phyloP scores from a whole-genome alignment of 805 yeast genomes.

The Scheffersomyces spartinae region DNA sequence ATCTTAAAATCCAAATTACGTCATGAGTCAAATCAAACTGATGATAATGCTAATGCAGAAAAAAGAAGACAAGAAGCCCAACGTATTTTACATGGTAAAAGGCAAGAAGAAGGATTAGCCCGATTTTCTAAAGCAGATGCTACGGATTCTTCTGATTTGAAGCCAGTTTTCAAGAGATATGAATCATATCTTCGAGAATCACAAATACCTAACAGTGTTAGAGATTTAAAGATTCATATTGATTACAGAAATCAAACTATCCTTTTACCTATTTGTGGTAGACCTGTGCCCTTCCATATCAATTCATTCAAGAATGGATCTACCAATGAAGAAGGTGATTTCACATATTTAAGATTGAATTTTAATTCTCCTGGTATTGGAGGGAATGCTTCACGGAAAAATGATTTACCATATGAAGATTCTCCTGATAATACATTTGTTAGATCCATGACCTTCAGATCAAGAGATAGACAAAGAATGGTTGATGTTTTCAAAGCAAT shows the following conservation, averaged over 20 bases:
- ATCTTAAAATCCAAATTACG: slow-evolving; percentile 71
- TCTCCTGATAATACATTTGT: slow-evolving; percentile 77
- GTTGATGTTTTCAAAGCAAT: slow-evolving; percentile 81
- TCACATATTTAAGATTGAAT: slow-evolving; percentile 78
- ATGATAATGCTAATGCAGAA: slow-evolving; percentile 55
- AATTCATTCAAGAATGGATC: slow-evolving; percentile 90
- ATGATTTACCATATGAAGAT: slow-evolving; percentile 86
- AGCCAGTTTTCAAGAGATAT: slow-evolving; percentile 76
- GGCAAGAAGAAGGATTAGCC: slow-evolving; percentile 78
- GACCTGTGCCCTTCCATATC: slow-evolving; percentile 97
- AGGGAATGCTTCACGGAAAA: slow-evolving; percentile 54
- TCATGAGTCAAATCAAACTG: slow-evolving; percentile 60
- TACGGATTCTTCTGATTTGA: slow-evolving; percentile 45
- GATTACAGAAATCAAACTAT: slow-evolving; percentile 84
- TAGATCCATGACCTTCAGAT: slow-evolving; percentile 77
- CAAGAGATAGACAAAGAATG: slow-evolving; percentile 86
- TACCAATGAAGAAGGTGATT: slow-evolving; percentile 93
- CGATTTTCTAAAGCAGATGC: slow-evolving; percentile 76
- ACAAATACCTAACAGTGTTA: slow-evolving; percentile 76
- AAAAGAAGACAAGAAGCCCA: slow-evolving; percentile 77
- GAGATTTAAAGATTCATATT: slow-evolving; percentile 77
- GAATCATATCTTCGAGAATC: slow-evolving; percentile 91
- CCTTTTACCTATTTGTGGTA: slow-evolving; percentile 81
- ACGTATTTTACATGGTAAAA: slow-evolving; percentile 66
- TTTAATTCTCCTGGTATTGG: slow-evolving; percentile 89